Evolutionary conservation across 805 yeast species (phyloP), one percentile per base, ranked within the genome.

Genomic region (Komagataella kurtzmanii): DNA sequence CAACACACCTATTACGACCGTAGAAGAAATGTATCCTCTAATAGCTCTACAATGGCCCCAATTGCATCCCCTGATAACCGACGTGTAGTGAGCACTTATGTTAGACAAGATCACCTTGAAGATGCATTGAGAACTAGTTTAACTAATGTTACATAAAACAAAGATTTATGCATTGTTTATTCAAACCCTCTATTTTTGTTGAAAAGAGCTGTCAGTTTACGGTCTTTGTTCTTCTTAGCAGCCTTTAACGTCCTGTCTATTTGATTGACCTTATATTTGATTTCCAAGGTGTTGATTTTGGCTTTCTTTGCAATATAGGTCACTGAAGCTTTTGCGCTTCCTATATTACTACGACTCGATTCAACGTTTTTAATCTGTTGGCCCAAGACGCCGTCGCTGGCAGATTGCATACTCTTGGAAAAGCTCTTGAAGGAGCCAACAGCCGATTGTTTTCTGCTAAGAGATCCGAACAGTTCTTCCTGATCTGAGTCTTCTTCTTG

Each of bases 1-100:
- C 63, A 58, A 44, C 71, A 72, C 6, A 30, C 40, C 4, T 30
- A 30, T 30, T 30, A 30, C 40, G 40, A 30, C 14, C 14, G 40
- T 30, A 3, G 40, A 30, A 30, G 40, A 30, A 53, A 68, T 7
- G 56, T 67, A 10, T 14, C 40, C 40, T 10, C 40, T 8, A 30
- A 30, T 30, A 30, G 14, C 40, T 30, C 40, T 30, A 30, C 40
- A 30, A 30, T 8, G 6, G 40, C 10, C 12, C 40, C 14, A 30
- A 30, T 10, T 8, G 12, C 40, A 30, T 30, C 40, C 3, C 40
- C 40, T 30, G 40, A 30, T 30, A 30, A 10, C 40, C 40, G 40
- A 30, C 14, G 14, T 30, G 40, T 30, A 30, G 40, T 30, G 40
- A 30, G 40, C n/a, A 30, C 40, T 14, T 14, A 30, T 30, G 40